phyloP scores from a whole-genome alignment of 306 rosid species.

The Rosa persica region DNA sequence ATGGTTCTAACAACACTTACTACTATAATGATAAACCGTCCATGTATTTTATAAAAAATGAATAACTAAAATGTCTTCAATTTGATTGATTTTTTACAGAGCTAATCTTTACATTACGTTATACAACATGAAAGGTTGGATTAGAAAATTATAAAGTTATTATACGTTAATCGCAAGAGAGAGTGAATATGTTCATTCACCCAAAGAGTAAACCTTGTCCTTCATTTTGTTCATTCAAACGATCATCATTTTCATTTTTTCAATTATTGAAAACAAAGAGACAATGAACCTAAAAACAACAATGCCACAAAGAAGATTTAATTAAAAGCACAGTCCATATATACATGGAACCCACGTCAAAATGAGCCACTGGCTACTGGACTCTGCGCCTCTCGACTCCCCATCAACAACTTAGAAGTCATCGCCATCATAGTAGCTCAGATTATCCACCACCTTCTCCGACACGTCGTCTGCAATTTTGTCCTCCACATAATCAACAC shows the following conservation, averaged over 20 bases:
- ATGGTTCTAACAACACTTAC: no score
- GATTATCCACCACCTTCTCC: conserved; percentile 60
- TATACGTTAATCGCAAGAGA: no score
- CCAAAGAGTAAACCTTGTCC: no score
- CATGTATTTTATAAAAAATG: no score
- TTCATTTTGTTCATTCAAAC: neutral
- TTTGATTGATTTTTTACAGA: no score
- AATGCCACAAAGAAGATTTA: neutral
- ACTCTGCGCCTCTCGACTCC: neutral
- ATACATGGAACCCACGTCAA: neutral
- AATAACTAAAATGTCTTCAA: no score
- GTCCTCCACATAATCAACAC: conserved; percentile 60
- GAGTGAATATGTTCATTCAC: no score
- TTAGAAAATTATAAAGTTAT: no score
- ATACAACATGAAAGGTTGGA: no score
- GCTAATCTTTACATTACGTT: no score
- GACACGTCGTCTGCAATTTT: conserved; percentile 61
- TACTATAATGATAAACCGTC: no score
- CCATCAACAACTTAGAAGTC: conserved; percentile 31
- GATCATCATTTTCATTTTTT: neutral
- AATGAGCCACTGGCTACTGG: neutral
- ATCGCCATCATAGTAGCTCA: conserved; percentile 40
- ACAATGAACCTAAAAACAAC: neutral
- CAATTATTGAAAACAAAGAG: neutral
- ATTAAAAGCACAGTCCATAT: neutral